These are phyloP conservation scores for Xerocomellus chrysenteron DNA, from an alignment of 768 basidiomycete species.

Conservation along the genomic window DNA sequence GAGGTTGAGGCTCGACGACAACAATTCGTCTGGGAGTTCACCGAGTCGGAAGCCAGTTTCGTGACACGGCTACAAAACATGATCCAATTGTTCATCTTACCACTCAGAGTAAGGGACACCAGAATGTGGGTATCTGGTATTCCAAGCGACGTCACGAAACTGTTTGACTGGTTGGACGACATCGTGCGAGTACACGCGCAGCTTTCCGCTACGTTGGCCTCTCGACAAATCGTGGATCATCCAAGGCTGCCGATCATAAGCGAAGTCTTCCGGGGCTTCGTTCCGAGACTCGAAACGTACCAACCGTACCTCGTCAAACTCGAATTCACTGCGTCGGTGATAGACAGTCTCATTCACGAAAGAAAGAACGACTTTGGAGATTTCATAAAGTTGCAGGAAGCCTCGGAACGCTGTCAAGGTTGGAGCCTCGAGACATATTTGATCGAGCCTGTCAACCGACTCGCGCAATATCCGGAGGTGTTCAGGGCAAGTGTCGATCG, in stretches of 20 bases:
- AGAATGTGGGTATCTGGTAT: conserved; percentile 81
- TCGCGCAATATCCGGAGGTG: conserved; percentile 67
- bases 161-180: conserved; percentile 89
- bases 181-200: conserved; percentile 75
- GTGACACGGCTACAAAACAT: conserved; percentile 65
- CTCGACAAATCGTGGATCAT: conserved; percentile 40
- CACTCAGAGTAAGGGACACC: conserved; percentile 69
- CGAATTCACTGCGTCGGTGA: conserved; percentile 53
- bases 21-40: conserved; percentile 66
- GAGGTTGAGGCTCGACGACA: conserved; percentile 59
- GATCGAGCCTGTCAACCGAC: conserved; percentile 70
- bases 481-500: conserved; percentile 59
- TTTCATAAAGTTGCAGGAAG: conserved; percentile 72
- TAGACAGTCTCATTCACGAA: conserved; percentile 50
- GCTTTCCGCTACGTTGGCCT: conserved; percentile 50
- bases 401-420: conserved; percentile 49
- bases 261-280: conserved; percentile 55
- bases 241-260: conserved; percentile 55
- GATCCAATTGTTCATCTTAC: conserved; percentile 71
- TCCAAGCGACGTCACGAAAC: conserved; percentile 61
- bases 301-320: conserved; percentile 83
- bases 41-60: conserved; percentile 66
- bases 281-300: conserved; percentile 74
- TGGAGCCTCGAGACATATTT: conserved; percentile 69
- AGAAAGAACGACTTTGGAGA: conserved; percentile 76